Evolutionary conservation across 2,329 filamentous ascomycete species (phyloP).

Genomic region (Periconia macrospinosa): DNA sequence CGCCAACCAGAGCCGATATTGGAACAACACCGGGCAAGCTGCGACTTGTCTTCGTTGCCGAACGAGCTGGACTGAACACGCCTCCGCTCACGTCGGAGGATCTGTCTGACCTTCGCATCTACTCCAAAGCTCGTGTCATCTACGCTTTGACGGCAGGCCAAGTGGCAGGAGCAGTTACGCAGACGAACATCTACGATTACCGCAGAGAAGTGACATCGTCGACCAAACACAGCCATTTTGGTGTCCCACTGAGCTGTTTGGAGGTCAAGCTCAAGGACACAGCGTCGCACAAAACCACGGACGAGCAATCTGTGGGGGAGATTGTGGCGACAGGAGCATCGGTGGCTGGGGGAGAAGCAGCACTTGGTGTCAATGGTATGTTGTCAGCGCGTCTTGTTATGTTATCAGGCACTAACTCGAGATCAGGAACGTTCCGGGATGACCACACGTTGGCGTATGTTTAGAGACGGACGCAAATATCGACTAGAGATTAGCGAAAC

Average conservation of each 20-base stretch:
- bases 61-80: constrained; percentile 64
- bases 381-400: background rate
- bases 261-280: constrained; percentile 75
- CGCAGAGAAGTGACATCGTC: constrained; percentile 52
- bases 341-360: constrained; percentile 68
- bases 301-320: constrained; percentile 56
- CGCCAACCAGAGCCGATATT: constrained; percentile 60
- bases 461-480: constrained; percentile 11
- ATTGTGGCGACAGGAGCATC: constrained; percentile 73
- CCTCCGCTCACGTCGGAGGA: constrained; percentile 68
- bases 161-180: constrained; percentile 87
- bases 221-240: constrained; percentile 68
- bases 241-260: constrained; percentile 75
- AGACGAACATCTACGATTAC: constrained; percentile 89
- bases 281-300: constrained; percentile 62
- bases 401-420: constrained; percentile 9
- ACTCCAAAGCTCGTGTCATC: constrained; percentile 76
- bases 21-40: constrained; percentile 71
- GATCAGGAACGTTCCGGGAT: constrained; percentile 63
- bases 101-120: constrained; percentile 79
- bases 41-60: constrained; percentile 78
- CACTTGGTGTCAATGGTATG: constrained; percentile 58
- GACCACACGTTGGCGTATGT: constrained; percentile 71
- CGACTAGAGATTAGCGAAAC: background rate
- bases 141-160: constrained; percentile 81